Evolutionary conservation across 345 rosid genomes (phyloP).

Genomic region (Gossypium rotundifolium): DNA sequence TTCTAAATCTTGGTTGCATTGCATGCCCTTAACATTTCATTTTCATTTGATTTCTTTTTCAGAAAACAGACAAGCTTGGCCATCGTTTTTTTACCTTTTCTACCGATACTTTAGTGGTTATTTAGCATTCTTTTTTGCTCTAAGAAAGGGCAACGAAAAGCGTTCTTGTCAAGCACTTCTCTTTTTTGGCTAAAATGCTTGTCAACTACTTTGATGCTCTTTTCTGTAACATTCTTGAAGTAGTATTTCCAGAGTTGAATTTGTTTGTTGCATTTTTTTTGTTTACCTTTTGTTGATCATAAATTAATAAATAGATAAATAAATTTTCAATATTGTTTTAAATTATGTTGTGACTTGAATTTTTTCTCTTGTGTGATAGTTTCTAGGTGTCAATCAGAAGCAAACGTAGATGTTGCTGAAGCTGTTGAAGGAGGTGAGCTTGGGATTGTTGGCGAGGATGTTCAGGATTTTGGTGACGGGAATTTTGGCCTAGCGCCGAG

Average conservation of each 20-base stretch:
- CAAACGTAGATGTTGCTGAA: conserved; percentile 40
- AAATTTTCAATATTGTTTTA: not conserved
- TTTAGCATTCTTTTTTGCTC: not conserved
- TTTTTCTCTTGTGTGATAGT: conserved; percentile 4
- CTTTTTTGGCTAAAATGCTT: not conserved
- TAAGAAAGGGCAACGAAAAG: not conserved
- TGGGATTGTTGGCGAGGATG: conserved; percentile 63
- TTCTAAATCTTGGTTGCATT: conserved; percentile 3
- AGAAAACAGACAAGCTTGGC: not conserved
- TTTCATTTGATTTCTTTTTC: not conserved
- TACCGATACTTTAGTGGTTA: not conserved
- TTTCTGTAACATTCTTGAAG: not conserved
- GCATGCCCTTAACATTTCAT: not conserved
- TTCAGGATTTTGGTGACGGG: conserved; percentile 43
- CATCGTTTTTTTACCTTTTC: not conserved
- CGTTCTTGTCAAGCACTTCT: not conserved
- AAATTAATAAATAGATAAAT: not conserved
- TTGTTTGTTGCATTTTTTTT: not conserved
- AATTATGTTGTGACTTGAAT: not conserved
- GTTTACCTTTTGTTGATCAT: not conserved
- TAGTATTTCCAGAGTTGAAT: not conserved
- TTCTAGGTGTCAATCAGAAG: conserved; percentile 39
- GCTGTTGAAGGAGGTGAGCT: conserved; percentile 49
- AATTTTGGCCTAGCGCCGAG: conserved; percentile 59
- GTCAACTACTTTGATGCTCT: not conserved